A percentile compares a stretch with the other conserved stretches of the same genome.
These are phyloP conservation scores for Ophiostoma novo-ulmi DNA, from an alignment of 2,329 filamentous ascomycete species.

Conservation along the genomic window DNA sequence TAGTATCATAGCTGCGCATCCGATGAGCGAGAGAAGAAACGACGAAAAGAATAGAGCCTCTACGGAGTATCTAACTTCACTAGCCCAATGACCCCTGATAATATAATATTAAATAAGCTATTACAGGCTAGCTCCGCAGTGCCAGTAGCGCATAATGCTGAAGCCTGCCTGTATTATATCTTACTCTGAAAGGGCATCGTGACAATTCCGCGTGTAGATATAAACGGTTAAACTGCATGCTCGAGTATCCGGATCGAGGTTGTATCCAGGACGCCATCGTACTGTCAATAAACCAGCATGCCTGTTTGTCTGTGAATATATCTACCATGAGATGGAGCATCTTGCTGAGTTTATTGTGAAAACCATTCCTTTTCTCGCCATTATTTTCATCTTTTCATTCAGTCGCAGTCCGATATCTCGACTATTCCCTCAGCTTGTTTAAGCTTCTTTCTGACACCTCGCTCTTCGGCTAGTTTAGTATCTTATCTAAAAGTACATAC, in stretches of 20 bases:
- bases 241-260: background rate
- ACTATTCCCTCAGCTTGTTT: background rate
- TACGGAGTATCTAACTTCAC: background rate
- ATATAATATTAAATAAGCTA: background rate
- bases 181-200: background rate
- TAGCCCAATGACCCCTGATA: background rate
- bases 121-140: background rate
- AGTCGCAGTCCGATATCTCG: no score
- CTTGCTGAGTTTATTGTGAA: background rate
- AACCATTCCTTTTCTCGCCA: no score
- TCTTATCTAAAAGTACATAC: background rate
- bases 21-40: conserved; percentile 1
- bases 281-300: background rate
- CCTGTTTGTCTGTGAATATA: background rate
- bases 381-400: no score
- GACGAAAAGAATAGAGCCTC: background rate
- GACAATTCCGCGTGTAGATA: no score
- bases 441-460: background rate
- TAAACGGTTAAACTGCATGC: no score
- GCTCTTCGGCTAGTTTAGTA: no score
- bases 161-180: no score
- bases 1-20: background rate
- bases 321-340: background rate
- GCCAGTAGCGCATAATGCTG: background rate
- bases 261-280: background rate